These are phyloP conservation scores for Narthecium ossifragum DNA, from an alignment of 106 monocot genomes.

Conservation along the genomic window DNA sequence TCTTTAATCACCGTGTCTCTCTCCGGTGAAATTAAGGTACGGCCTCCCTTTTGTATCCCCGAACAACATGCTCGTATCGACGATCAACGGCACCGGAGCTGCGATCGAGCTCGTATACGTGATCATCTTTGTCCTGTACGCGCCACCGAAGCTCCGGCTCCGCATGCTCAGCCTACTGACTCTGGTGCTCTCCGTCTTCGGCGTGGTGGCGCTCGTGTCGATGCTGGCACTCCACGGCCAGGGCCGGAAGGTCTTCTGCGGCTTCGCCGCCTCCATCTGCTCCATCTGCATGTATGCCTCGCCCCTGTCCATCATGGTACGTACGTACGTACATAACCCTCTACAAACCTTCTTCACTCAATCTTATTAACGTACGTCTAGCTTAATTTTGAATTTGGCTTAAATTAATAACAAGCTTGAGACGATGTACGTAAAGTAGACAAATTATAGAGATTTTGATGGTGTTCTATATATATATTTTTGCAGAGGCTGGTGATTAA, in stretches of 20 bases:
- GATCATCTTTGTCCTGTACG: conserved; percentile 1
- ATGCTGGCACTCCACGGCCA: not conserved
- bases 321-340: no score
- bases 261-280: not conserved
- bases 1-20: not conserved
- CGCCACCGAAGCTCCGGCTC: not conserved
- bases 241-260: not conserved
- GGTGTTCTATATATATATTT: not conserved
- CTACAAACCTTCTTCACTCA: not conserved
- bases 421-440: no score
- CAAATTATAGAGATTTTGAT: no score
- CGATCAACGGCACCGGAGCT: conserved; percentile 3
- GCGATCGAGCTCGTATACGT: conserved; percentile 3
- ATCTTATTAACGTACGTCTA: not conserved
- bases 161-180: not conserved
- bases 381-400: not conserved
- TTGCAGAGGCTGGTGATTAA: conserved; percentile 2
- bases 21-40: conserved; percentile 5
- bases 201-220: not conserved
- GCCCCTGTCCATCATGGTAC: conserved; percentile 11
- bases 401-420: not conserved
- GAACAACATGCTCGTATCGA: conserved; percentile 5
- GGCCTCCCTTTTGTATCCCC: conserved; percentile 9
- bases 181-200: not conserved
- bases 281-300: conserved; percentile 12